phyloP scores from a whole-genome alignment of 1,139 yeast species.

The Suhomyces bokatorum region DNA sequence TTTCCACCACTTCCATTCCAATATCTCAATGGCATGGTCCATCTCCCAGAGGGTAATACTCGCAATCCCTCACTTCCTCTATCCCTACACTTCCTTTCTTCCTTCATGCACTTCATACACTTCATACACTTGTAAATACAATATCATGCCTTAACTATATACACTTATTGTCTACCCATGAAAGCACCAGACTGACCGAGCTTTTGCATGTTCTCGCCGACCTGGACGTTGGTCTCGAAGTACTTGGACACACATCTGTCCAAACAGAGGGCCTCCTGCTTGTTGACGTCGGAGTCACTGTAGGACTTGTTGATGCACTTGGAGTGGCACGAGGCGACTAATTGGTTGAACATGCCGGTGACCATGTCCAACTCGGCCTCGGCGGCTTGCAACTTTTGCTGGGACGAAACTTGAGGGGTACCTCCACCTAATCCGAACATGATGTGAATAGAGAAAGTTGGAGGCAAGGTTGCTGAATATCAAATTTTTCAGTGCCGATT shows the following conservation, averaged over 20 bases:
- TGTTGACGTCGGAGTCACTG: conserved; percentile 74
- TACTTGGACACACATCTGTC: conserved; percentile 98
- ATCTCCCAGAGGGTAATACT: too few species aligned
- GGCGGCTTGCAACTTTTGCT: conserved; percentile 68
- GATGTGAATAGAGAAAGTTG: conserved; percentile 9
- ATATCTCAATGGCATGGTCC: too few species aligned
- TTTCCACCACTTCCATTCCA: too few species aligned
- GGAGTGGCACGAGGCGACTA: conserved; percentile 79
- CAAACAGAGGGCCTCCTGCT: conserved; percentile 85
- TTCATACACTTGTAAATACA: conserved; percentile 8
- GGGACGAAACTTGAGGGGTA: conserved; percentile 69
- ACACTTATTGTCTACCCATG: conserved; percentile 44
- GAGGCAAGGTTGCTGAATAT: conserved; percentile 12
- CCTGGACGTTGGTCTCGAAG: conserved; percentile 93
- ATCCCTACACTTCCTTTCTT: too few species aligned
- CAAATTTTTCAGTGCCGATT: conserved; percentile 7
- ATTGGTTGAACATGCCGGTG: conserved; percentile 93
- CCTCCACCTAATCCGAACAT: conserved; percentile 83
- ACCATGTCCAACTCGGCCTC: conserved; percentile 97
- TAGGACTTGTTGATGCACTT: conserved; percentile 77
- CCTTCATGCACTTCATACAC: too few species aligned
- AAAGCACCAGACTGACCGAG: conserved; percentile 61
- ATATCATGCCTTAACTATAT: conserved; percentile 11
- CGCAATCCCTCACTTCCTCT: too few species aligned
- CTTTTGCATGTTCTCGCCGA: conserved; percentile 87